Percentiles rank a stretch among this genome's conserved stretches.
These are phyloP conservation scores for Bocquillonia castaneifolia DNA, from an alignment of 441 rosid genomes.

Conservation along the genomic window DNA sequence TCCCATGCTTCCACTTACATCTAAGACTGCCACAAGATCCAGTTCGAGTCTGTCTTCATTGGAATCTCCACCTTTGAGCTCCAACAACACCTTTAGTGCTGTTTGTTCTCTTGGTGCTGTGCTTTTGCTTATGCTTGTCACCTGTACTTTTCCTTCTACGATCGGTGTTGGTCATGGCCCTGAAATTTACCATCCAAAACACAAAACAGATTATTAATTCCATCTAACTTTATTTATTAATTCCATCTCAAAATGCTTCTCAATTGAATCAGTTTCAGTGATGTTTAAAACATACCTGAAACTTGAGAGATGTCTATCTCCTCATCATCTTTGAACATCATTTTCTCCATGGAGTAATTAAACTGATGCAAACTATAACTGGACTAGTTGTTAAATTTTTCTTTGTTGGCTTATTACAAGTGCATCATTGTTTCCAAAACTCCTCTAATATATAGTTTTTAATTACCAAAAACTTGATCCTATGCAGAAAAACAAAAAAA, in stretches of 20 bases:
- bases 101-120: not conserved
- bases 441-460: too few relatives aligned
- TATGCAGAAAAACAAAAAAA: too few relatives aligned
- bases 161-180: not conserved
- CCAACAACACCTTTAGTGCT: not conserved
- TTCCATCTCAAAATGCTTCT: too few relatives aligned
- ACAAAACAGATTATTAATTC: too few relatives aligned
- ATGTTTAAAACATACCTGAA: not conserved
- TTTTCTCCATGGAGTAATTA: too few relatives aligned
- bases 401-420: too few relatives aligned
- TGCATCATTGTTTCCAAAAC: too few relatives aligned
- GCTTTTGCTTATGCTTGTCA: not conserved
- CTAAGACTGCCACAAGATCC: slow-evolving; percentile 6
- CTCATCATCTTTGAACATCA: slow-evolving; percentile 5
- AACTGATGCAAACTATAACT: too few relatives aligned
- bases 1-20: slow-evolving; percentile 4
- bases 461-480: too few relatives aligned
- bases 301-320: not conserved
- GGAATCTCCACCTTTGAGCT: slow-evolving; percentile 8
- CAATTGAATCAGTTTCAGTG: not conserved
- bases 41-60: not conserved
- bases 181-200: not conserved
- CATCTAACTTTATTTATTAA: too few relatives aligned
- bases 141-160: not conserved
- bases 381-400: too few relatives aligned